Evolutionary conservation across 2,329 filamentous ascomycete species (phyloP), one percentile per base, ranked within the genome.

Genomic region (Hypoxylon sp.): DNA sequence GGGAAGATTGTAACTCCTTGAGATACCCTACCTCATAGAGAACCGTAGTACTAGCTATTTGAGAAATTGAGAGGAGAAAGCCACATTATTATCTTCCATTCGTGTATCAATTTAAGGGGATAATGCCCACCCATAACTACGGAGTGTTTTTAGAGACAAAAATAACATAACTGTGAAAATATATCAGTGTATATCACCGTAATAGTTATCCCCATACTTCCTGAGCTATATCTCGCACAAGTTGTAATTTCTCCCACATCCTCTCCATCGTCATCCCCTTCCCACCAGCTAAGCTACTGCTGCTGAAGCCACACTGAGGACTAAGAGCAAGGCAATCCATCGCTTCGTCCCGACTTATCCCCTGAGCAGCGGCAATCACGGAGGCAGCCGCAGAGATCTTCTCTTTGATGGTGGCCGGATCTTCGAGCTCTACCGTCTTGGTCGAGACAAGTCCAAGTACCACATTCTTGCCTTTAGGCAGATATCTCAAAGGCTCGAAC

Each of bases 281-380:
- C 1, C 75, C 75, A 5, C 75, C 75, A 1, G 74, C 72, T 25
- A 76, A 43, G 53, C 75, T 76, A 23, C 72, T 74, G 36, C 75
- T 76, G 25, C 73, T 75, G 36, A 78, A 79, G 0, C 85, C 86
- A 70, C 85, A 87, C 76, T 89, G 86, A 0, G 87, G 86, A 71
- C 84, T 87, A 9, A 89, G 82, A 34, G 85, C 85, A 55, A 90
- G 79, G 71, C 85, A 85, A 23, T 75, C 75, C 69, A 90, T 75
- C 0, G 88, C 88, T 69, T 89, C 83, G 65, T 87, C 80, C 14
- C 81, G 76, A 4, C 80, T 82, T 69, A 87, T 79, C 4, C 82
- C 83, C 62, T 84, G 86, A 0, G 87, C 87, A 69, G 86, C 80
- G 0, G 87, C 86, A 58, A 90, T 85, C 74, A 87, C 85, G 38